These are phyloP conservation scores for Alternaria alternata DNA, from an alignment of 2,329 filamentous ascomycete species.

Conservation along the genomic window DNA sequence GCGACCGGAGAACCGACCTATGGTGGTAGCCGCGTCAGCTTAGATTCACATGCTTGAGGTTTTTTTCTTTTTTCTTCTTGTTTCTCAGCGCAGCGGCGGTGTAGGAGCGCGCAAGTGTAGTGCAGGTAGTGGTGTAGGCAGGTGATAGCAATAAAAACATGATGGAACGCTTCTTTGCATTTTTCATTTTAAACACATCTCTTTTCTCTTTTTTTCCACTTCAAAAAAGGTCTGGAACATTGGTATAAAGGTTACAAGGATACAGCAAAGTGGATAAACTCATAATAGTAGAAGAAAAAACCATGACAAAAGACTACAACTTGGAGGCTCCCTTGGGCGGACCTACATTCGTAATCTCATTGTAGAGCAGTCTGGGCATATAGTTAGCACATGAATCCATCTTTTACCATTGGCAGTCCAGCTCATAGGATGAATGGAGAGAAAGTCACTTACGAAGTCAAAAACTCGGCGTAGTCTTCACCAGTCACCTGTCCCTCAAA, in stretches of 20 bases:
- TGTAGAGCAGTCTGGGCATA: slow-evolving; percentile 75
- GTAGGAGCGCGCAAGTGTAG: background rate
- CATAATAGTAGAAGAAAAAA: background rate
- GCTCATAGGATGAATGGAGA: too few relatives aligned
- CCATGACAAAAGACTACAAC: slow-evolving; percentile 39
- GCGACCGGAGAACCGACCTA: slow-evolving; percentile 22
- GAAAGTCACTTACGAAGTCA: slow-evolving; percentile 78
- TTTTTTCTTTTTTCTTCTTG: background rate
- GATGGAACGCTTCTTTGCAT: too few relatives aligned
- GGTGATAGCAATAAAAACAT: too few relatives aligned
- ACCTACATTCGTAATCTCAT: slow-evolving; percentile 82
- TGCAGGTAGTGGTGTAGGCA: background rate
- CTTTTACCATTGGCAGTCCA: too few relatives aligned
- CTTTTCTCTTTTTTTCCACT: background rate
- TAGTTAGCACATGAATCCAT: background rate
- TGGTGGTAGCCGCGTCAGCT: slow-evolving; percentile 16
- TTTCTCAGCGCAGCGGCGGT: background rate
- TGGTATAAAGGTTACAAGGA: slow-evolving; percentile 15
- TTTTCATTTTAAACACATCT: too few relatives aligned
- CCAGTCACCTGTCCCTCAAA: slow-evolving; percentile 93
- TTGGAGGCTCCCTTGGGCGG: slow-evolving; percentile 64
- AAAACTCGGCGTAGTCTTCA: slow-evolving; percentile 96
- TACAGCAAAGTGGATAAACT: background rate
- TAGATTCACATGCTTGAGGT: slow-evolving; percentile 13
- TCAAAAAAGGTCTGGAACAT: slow-evolving; percentile 4